Evolutionary conservation across 768 basidiomycete genomes (phyloP).

Genomic region (Boletus reticulatus): DNA sequence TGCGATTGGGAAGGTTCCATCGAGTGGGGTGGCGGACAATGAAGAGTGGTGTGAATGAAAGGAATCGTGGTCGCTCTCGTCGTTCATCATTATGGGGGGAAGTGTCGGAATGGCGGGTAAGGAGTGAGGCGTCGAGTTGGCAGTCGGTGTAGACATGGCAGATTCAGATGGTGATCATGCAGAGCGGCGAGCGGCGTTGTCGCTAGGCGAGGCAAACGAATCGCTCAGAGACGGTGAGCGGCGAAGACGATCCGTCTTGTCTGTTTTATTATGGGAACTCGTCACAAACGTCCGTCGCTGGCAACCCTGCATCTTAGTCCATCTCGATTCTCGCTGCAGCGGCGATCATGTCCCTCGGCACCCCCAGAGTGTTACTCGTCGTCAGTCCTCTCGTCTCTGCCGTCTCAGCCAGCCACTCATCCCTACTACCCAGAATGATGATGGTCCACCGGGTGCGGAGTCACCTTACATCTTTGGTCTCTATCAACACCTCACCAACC

Average conservation of each 20-base stretch:
- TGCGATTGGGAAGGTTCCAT: conserved; percentile 31
- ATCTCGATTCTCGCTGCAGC: neutral
- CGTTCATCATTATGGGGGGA: conserved; percentile 44
- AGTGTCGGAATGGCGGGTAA: conserved; percentile 40
- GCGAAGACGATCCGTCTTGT: conserved; percentile 2
- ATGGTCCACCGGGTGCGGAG: conserved; percentile 71
- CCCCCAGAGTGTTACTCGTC: conserved; percentile 41
- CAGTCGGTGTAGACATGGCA: conserved; percentile 20
- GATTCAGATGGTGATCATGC: conserved; percentile 15
- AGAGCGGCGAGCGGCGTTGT: conserved; percentile 4
- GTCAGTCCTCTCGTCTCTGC: conserved; percentile 26
- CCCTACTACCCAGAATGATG: conserved; percentile 62
- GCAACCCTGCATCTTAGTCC: neutral
- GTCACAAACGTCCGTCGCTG: conserved; percentile 7
- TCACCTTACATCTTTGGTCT: conserved; percentile 78
- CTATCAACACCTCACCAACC: conserved; percentile 55
- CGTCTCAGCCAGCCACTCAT: neutral
- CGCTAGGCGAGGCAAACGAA: conserved; percentile 2
- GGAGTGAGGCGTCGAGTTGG: conserved; percentile 23
- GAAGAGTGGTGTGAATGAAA: conserved; percentile 22
- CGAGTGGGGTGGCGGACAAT: conserved; percentile 37
- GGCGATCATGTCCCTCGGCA: conserved; percentile 7
- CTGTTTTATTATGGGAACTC: conserved; percentile 21
- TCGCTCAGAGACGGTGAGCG: neutral
- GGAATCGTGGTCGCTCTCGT: conserved; percentile 24